Base-by-base conservation (phyloP, 2,329 filamentous ascomycete species). In the Dactylellina haptotyla region DNA sequence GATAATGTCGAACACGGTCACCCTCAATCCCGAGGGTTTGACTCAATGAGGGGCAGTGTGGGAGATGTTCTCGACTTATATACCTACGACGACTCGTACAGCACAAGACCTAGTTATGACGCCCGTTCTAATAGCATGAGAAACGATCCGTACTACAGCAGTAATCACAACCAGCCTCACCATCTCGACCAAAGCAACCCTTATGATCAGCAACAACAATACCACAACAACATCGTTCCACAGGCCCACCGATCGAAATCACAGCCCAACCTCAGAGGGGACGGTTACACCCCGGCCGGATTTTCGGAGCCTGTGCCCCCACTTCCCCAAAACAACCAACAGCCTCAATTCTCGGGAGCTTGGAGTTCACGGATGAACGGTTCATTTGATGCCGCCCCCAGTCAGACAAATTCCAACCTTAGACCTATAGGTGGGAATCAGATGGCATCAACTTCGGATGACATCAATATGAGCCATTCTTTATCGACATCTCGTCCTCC, bases 221-320 rank as follows among this genome's bases (percentile, higher is more conserved):
- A 53, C 4, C 41, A 32, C 20, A 51, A 18, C 2, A 18, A 57
- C 23, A 20, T 58, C 30, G 41, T 54, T 8, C 58, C 57, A n/a
- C 78, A 76, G 34, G 73, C 77, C 39, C 76, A 80, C 34, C 78
- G 78, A 32, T 78, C 83, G 80, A 64, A 85, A 82, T 72, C 85
- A 81, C 62, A 85, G 81, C 76, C 84, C 82, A 78, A 84, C 81
- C 37, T 85, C 84, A 20, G 65, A 56, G 51, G 66, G 62, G 45
- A 58, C 53, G 59, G 53, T 1, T 53, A 45, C 34, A 46, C 50
- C 10, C n/a, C 37, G 16, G 41, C 37, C 18, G 10, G 59, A 37
- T 32, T 61, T 41, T 39, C 30, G 3, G 67, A 65, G 10, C 59
- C 59, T 20, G 39, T 56, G n/a, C 59, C 59, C 4, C 66, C 59